Conservation (phyloP, 371 early-diverging fungal species). For the Mucor velutinosus region DNA sequence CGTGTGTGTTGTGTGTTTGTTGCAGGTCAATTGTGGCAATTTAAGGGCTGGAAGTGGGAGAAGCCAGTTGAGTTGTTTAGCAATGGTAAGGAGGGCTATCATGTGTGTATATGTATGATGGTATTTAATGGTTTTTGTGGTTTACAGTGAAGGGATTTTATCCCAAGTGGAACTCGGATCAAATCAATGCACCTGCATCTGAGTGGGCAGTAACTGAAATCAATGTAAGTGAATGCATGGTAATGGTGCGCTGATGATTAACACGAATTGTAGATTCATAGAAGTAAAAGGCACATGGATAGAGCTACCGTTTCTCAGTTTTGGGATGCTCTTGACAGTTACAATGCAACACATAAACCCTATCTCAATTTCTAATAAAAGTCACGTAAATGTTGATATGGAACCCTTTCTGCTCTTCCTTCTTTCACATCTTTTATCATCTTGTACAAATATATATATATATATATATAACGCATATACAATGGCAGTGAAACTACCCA, state of each 20-base stretch:
- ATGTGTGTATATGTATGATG: background rate
- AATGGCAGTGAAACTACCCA: constrained; percentile 40
- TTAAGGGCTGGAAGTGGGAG: constrained; percentile 88
- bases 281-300: constrained; percentile 76
- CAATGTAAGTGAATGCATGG: constrained; percentile 46
- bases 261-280: constrained; percentile 59
- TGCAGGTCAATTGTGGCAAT: constrained; percentile 91
- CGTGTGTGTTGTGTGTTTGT: constrained; percentile 89
- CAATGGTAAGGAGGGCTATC: constrained; percentile 51
- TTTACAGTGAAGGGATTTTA: constrained; percentile 74
- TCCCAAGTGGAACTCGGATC: constrained; percentile 79
- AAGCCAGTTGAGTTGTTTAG: constrained; percentile 81
- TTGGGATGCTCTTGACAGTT: constrained; percentile 76
- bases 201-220: constrained; percentile 79
- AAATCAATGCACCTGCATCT: constrained; percentile 54
- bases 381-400: background rate
- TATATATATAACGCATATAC: too few relatives aligned
- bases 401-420: background rate
- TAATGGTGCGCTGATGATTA: too few relatives aligned
- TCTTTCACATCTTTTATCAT: too few relatives aligned
- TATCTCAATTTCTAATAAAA: constrained; percentile 51
- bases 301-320: constrained; percentile 74
- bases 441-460: too few relatives aligned
- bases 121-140: too few relatives aligned
- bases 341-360: constrained; percentile 61